Percentiles rank a stretch among this genome's conserved stretches.
Evolutionary conservation across 495 filamentous ascomycete genomes (phyloP).

Genomic region (Aspergillus heteromorphus): DNA sequence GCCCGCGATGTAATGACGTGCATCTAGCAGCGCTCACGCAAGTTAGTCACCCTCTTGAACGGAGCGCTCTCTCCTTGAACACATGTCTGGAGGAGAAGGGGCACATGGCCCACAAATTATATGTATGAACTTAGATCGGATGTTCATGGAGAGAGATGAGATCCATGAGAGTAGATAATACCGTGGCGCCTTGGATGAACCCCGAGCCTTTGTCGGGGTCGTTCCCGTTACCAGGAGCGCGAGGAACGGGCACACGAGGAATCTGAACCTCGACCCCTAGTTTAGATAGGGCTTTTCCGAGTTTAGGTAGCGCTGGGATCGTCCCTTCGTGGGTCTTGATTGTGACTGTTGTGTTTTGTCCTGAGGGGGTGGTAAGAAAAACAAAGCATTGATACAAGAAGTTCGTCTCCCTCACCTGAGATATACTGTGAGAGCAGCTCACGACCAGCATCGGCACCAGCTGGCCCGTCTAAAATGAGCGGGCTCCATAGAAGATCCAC

Average conservation of each 20-base stretch:
- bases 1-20: constrained; percentile 84
- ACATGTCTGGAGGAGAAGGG: too few species aligned
- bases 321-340: constrained; percentile 61
- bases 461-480: constrained; percentile 48
- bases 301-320: constrained; percentile 65
- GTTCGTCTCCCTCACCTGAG: constrained; percentile 52
- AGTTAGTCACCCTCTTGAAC: constrained; percentile 13
- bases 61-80: not conserved
- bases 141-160: constrained; percentile 13
- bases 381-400: not conserved
- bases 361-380: constrained; percentile 26
- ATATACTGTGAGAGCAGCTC: constrained; percentile 79
- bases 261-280: constrained; percentile 64
- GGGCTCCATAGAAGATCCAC: constrained; percentile 76
- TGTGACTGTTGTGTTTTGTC: constrained; percentile 71
- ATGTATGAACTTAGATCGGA: constrained; percentile 7
- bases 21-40: constrained; percentile 37
- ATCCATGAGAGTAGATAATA: constrained; percentile 35
- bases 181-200: constrained; percentile 82
- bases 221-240: constrained; percentile 30
- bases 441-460: constrained; percentile 56
- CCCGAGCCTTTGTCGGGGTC: constrained; percentile 42
- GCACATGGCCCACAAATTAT: not conserved
- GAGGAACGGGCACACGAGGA: constrained; percentile 56
- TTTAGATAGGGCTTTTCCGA: constrained; percentile 66